Percentiles rank a stretch among this genome's conserved stretches.
Conservation (phyloP, 345 rosid species). For the Excoecaria cochinchinensis region DNA sequence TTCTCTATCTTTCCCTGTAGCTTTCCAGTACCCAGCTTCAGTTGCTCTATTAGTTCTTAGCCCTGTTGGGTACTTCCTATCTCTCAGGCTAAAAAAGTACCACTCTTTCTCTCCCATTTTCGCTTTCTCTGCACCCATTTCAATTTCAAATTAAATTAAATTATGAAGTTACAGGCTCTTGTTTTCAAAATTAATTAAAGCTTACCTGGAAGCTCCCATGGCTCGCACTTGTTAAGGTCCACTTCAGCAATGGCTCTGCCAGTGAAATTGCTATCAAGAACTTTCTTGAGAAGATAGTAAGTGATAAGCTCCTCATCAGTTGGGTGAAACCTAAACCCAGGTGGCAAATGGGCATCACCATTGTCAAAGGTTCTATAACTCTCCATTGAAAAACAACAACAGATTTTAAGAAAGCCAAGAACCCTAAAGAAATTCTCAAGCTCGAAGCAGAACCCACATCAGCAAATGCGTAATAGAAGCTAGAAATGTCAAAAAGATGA, state of each 20-base stretch:
- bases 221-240: constrained; percentile 94
- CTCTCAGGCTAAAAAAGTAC: constrained; percentile 86
- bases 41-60: constrained; percentile 91
- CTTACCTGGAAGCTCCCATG: constrained; percentile 96
- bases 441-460: background rate
- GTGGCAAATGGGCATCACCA: constrained; percentile 58
- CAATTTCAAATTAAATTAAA: background rate
- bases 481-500: background rate
- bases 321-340: constrained; percentile 93
- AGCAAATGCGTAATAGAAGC: background rate
- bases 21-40: constrained; percentile 97
- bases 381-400: constrained; percentile 40
- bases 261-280: constrained; percentile 66
- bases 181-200: too few relatives aligned
- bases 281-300: constrained; percentile 79
- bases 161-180: background rate
- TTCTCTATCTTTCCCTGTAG: constrained; percentile 92
- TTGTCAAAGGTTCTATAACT: constrained; percentile 42
- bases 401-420: background rate
- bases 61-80: constrained; percentile 94
- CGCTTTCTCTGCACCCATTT: constrained; percentile 57
- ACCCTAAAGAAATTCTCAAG: background rate
- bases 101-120: constrained; percentile 97
- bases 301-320: constrained; percentile 94
- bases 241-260: constrained; percentile 82